phyloP scores from a whole-genome alignment of 2,329 filamentous ascomycete genomes.

The Hypoxylon sp. region DNA sequence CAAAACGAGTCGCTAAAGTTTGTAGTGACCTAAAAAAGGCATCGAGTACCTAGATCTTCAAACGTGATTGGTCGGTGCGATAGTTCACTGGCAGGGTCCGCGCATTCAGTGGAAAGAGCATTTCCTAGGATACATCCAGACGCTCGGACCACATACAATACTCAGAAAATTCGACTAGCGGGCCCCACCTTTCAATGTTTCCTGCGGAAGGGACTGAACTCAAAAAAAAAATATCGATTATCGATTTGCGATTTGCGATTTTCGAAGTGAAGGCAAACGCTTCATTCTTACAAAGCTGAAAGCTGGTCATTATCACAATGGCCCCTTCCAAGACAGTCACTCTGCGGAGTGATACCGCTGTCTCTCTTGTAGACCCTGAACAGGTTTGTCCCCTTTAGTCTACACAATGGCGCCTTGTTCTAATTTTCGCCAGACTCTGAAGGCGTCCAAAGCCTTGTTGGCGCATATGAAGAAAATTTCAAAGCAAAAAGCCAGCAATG shows the following conservation, averaged over 20 bases:
- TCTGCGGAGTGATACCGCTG: conserved; percentile 50
- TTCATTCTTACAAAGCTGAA: conserved; percentile 23
- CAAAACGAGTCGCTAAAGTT: not conserved
- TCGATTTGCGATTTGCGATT: conserved; percentile 30
- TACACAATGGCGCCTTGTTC: not conserved
- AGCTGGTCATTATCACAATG: conserved; percentile 46
- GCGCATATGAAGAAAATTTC: conserved; percentile 71
- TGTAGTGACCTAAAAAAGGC: conserved; percentile 13
- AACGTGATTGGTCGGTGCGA: conserved; percentile 17
- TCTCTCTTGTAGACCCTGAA: conserved; percentile 54
- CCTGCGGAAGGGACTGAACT: conserved; percentile 13
- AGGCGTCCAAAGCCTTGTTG: conserved; percentile 73
- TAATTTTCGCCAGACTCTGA: conserved; percentile 62
- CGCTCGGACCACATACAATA: conserved; percentile 19
- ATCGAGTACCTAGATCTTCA: conserved; percentile 6
- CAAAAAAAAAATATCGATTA: conserved; percentile 38
- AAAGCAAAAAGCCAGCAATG: conserved; percentile 60
- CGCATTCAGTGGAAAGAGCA: not conserved
- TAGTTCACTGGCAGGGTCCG: not conserved
- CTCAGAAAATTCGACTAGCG: conserved; percentile 10
- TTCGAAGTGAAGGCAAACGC: conserved; percentile 8
- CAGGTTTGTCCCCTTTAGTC: conserved; percentile 46
- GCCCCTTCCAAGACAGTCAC: conserved; percentile 53
- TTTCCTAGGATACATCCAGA: too few species aligned
- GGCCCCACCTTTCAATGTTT: conserved; percentile 20